Evolutionary conservation across 2,329 filamentous ascomycete genomes (phyloP).

Genomic region (Juglanconis juglandina): DNA sequence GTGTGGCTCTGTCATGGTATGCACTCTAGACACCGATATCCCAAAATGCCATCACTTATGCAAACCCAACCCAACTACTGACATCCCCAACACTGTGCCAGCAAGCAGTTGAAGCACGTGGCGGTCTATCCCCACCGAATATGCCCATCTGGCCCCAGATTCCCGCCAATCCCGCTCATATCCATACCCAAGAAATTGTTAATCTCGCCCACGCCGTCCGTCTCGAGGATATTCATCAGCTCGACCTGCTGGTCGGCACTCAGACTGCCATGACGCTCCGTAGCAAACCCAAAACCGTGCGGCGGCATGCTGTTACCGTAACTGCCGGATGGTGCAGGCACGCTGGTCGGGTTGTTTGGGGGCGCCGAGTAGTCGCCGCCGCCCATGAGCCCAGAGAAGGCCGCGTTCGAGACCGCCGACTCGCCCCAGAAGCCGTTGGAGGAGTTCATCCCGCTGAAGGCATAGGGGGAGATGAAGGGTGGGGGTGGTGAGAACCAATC

Average conservation of each 20-base stretch:
- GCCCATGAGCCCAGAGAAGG: conserved; percentile 23
- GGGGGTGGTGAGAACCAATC: conserved; percentile 53
- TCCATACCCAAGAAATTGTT: conserved; percentile 54
- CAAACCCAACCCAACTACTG: neutral
- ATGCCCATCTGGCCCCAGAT: conserved; percentile 14
- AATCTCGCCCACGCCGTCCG: conserved; percentile 60
- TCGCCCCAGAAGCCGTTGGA: conserved; percentile 38
- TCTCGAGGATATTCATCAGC: conserved; percentile 77
- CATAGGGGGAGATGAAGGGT: conserved; percentile 52
- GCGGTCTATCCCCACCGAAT: conserved; percentile 16
- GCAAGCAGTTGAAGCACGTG: neutral
- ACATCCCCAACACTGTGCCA: too few species aligned
- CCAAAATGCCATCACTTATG: neutral
- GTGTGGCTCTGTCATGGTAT: neutral
- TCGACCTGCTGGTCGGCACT: conserved; percentile 80
- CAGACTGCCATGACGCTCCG: conserved; percentile 63
- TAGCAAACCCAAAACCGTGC: conserved; percentile 27
- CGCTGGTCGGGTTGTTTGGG: conserved; percentile 12
- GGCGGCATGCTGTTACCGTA: conserved; percentile 20
- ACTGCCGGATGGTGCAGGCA: conserved; percentile 3
- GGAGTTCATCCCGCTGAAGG: conserved; percentile 40
- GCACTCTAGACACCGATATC: neutral
- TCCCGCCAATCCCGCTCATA: conserved; percentile 25
- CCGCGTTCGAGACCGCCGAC: conserved; percentile 24
- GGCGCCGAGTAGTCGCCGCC: conserved; percentile 9